Evolutionary conservation across 148 eudicot species (phyloP).

Genomic region (Vaccinium vitisidaea): DNA sequence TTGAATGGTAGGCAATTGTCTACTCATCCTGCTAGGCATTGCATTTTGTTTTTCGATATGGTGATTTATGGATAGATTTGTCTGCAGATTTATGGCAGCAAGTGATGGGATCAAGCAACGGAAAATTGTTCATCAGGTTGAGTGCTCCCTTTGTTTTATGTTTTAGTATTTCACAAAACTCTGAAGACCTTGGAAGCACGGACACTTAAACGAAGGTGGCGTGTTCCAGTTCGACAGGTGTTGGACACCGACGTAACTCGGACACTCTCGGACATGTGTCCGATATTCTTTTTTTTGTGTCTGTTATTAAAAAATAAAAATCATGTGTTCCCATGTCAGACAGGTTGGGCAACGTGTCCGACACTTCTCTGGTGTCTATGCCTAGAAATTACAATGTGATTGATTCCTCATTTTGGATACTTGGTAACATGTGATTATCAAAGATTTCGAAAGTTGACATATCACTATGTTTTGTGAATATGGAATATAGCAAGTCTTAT

Average conservation of each 20-base stretch:
- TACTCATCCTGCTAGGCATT: background rate
- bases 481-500: background rate
- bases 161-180: background rate
- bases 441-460: background rate
- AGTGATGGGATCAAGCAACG: slow-evolving; percentile 85
- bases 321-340: background rate
- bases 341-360: background rate
- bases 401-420: background rate
- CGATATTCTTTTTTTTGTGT: background rate
- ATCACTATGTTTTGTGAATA: background rate
- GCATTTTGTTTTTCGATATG: background rate
- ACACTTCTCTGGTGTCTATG: background rate
- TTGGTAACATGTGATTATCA: background rate
- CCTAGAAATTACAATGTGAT: background rate
- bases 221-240: background rate
- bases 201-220: background rate
- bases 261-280: background rate
- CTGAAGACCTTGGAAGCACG: background rate
- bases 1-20: background rate
- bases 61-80: slow-evolving; percentile 8
- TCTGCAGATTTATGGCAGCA: slow-evolving; percentile 84
- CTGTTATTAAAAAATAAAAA: background rate
- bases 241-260: background rate
- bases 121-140: slow-evolving; percentile 67
- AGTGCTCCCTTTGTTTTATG: slow-evolving; percentile 12